Evolutionary conservation across 306 rosid genomes (phyloP), one percentile per base, ranked within the genome.

Genomic region (Medicago arabica): DNA sequence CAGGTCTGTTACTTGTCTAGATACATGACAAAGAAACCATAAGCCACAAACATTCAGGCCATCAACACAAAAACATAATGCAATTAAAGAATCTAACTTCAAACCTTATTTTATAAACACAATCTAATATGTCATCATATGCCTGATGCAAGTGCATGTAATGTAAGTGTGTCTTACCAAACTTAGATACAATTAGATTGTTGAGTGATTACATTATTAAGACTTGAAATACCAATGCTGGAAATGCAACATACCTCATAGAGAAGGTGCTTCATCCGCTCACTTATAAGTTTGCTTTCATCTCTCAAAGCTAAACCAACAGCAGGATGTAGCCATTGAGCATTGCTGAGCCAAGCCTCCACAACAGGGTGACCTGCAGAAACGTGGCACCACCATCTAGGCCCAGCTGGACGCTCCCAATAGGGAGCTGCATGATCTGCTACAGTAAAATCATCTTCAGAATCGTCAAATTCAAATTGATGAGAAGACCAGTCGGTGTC

Each of bases 301-400:
- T 96, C 93, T 82, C 89, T 90, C 75, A 92, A 76, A 55, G 98
- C 99, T 69, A 85, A 81, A 78, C 92, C 87, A 63, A 96, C 84
- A 39, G 99, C 98, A 70, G 99, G 99, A 71, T 92, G 98, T 14
- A 96, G 75, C 96, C 97, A 92, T 72, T 85, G 97, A 71, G 96
- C 90, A 83, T 16, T 87, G 66, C 84, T 82, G 77, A 96, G 96
- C 99, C 99, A 96, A 5, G 86, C 44, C 68, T 79, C 86, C 81
- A 85, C 77, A 9, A 80, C 71, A 12, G 92, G 97, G 71, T 92
- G 91, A 71, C 83, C 83, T 54, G 97, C 96, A 79, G 88, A 79
- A 75, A 96, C 86, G 86, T 96, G 92, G 82, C 99, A 89, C 99
- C 99, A 96, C 99, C 97, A 96, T 74, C 54, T 72, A 15, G 99